Conservation (phyloP, 2,329 filamentous ascomycete genomes). For the Botrytis tulipae region DNA sequence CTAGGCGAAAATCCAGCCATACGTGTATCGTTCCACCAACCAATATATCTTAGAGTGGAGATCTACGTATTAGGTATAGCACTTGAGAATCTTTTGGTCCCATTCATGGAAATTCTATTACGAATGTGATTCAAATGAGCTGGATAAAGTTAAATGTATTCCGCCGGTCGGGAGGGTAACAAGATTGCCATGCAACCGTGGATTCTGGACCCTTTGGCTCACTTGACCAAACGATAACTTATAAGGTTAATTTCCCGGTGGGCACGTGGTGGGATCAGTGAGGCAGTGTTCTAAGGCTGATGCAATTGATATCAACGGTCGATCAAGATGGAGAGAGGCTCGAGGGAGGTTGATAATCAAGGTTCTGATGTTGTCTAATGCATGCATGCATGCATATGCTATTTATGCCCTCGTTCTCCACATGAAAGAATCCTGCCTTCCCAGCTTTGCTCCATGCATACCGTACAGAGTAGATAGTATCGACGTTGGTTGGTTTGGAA, state of each 20-base stretch:
- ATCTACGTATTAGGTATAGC: neutral
- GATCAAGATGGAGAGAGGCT: neutral
- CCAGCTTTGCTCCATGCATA: neutral
- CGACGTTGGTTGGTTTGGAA: neutral
- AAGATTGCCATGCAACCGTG: neutral
- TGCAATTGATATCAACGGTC: neutral
- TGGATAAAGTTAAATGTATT: neutral
- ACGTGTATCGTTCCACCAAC: neutral
- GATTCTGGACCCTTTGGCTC: neutral
- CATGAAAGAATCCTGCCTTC: neutral
- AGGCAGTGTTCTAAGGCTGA: slow-evolving; percentile 12
- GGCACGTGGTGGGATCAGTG: neutral
- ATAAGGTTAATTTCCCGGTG: neutral
- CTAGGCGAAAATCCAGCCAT: neutral
- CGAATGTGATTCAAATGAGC: neutral
- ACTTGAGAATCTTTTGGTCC: neutral
- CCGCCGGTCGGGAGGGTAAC: neutral
- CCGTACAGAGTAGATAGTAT: no score
- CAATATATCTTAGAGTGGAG: neutral
- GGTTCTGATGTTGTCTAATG: neutral
- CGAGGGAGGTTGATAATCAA: neutral
- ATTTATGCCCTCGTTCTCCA: neutral
- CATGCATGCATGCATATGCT: neutral
- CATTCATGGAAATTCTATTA: neutral
- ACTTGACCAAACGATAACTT: neutral